A percentile compares a stretch with the other conserved stretches of the same genome.
These are phyloP conservation scores for Aspergillus diversus DNA, from an alignment of 495 filamentous ascomycete species.

Conservation along the genomic window DNA sequence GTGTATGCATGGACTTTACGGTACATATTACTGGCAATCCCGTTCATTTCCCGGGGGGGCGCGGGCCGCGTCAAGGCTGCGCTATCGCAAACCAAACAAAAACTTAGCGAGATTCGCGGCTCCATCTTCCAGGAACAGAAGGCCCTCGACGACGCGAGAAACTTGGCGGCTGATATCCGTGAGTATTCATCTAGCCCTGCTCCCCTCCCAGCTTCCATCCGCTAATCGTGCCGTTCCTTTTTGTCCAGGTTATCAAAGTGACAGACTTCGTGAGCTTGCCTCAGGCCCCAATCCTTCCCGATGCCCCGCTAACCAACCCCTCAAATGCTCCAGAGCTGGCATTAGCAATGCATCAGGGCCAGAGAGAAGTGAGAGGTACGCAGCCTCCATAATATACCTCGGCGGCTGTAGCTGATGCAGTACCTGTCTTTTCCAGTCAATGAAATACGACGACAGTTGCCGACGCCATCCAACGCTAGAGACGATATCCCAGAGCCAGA, in stretches of 20 bases:
- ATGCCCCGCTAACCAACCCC: neutral
- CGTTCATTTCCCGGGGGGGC: neutral
- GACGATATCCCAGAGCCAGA: neutral
- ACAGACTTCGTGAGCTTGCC: neutral
- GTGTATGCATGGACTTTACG: neutral
- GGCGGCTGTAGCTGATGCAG: neutral
- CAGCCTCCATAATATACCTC: neutral
- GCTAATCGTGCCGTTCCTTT: neutral
- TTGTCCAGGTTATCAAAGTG: neutral
- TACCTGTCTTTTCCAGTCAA: no score
- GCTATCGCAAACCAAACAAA: neutral
- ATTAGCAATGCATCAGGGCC: neutral
- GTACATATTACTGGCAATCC: neutral
- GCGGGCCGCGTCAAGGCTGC: neutral
- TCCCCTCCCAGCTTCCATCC: neutral
- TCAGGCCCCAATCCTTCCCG: neutral
- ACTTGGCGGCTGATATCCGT: neutral
- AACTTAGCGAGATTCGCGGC: neutral
- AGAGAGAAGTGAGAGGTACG: neutral
- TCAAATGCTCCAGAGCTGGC: no score
- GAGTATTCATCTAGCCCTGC: neutral
- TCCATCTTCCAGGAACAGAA: neutral
- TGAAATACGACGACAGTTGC: no score
- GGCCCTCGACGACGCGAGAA: neutral
- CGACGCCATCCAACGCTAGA: no score